Base-by-base conservation (phyloP, 306 rosid genomes). In the Spatholobus suberectus region DNA sequence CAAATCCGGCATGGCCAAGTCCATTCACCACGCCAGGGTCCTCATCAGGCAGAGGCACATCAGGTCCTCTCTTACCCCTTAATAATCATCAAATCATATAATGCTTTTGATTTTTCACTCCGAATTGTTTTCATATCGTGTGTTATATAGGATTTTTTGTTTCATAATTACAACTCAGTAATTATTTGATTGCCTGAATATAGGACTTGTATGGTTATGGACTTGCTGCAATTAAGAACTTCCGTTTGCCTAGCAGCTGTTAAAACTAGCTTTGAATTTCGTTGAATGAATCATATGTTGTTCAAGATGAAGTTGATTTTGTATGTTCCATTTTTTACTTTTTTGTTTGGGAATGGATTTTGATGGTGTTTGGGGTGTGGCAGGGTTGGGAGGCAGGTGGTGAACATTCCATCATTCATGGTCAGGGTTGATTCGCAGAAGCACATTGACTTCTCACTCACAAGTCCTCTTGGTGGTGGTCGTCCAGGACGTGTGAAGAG, bases 381-480 rank as follows among this genome's bases (percentile, higher is more conserved):
- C 79, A 92, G 97, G 89, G 97, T 92, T 75, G 94, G 92, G 11
- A 92, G 97, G 77, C 94, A 92, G 82, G 93, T 90, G 38, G 96
- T 90, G 72, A 91, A 92, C 84, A 88, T 92, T 23, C 88, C 96
- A 67, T 92, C 96, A 0, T 90, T 90, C 89, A 84, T 90, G 91
- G 96, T 90, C 75, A 84, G 91, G 80, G 85, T 87, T 35, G 96
- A 92, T 81, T 87, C 96, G 0, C 92, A 92, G 85, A 92, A 92
- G 85, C 96, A 88, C 86, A 90, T 92, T 82, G 96, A 92, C 86
- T 92, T 90, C 40, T 84, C 91, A 4, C 92, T 90, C 10, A 88
- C 96, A 0, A 90, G 94, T 81, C 94, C 92, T 3, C 88, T 92
- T 27, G 96, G 96, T 11, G 92, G 89, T 14, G 94, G 96, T 5